Evolutionary conservation across 2,329 filamentous ascomycete species (phyloP).

Genomic region (Verticillium klebahnii): DNA sequence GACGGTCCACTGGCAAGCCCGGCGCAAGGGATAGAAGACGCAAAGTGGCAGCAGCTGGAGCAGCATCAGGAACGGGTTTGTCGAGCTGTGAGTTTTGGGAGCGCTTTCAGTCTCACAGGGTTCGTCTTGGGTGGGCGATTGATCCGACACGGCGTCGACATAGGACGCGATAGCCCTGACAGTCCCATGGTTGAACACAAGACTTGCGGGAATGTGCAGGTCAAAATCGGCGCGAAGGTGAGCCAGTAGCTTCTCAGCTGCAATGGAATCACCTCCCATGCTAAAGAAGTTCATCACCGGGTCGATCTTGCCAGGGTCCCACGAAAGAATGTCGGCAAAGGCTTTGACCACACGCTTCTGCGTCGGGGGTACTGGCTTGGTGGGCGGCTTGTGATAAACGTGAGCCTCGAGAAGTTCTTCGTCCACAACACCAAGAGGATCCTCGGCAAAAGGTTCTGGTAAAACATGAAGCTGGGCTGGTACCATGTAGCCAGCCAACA

Average conservation of each 20-base stretch:
- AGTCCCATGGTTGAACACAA: constrained; percentile 45
- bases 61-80: constrained; percentile 40
- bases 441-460: constrained; percentile 26
- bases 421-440: constrained; percentile 26
- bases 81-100: constrained; percentile 41
- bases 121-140: constrained; percentile 8
- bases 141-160: constrained; percentile 26
- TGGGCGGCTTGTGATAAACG: constrained; percentile 8
- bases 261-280: constrained; percentile 50
- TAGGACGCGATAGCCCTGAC: constrained; percentile 32
- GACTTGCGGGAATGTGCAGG: constrained; percentile 42
- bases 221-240: constrained; percentile 43
- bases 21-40: constrained; percentile 44
- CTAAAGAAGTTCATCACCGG: constrained; percentile 44
- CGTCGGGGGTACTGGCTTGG: constrained; percentile 13
- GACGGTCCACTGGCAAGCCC: constrained; percentile 46
- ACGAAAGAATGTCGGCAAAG: constrained; percentile 40
- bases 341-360: constrained; percentile 35
- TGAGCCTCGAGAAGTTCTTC: constrained; percentile 25
- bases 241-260: constrained; percentile 46
- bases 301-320: constrained; percentile 32
- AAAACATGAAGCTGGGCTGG: constrained; percentile 31
- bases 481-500: constrained; percentile 28
- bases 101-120: constrained; percentile 2
- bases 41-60: constrained; percentile 45